phyloP scores from a whole-genome alignment of 169 alveolate genomes.

The Plasmodium adleri region DNA sequence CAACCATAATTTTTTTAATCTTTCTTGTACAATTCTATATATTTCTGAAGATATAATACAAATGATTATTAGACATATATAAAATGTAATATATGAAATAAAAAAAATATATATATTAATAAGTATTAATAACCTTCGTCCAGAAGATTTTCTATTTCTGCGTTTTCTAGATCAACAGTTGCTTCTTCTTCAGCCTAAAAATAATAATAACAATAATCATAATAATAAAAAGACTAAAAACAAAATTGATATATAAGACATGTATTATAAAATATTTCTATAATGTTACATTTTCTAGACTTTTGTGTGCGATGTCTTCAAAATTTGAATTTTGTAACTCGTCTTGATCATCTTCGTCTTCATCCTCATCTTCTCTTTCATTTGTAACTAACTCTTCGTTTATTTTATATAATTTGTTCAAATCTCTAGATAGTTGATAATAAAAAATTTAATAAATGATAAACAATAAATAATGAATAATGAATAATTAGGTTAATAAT shows the following conservation, averaged over 20 bases:
- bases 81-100: not conserved
- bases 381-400: slow-evolving; percentile 58
- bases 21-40: slow-evolving; percentile 58
- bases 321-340: slow-evolving; percentile 30
- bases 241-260: not conserved
- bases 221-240: too few species aligned
- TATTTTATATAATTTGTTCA: slow-evolving; percentile 37
- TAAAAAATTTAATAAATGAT: not conserved
- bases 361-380: slow-evolving; percentile 68
- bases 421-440: slow-evolving; percentile 24
- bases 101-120: not conserved
- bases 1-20: slow-evolving; percentile 67
- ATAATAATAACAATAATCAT: not conserved
- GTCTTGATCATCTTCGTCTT: slow-evolving; percentile 54
- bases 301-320: slow-evolving; percentile 54
- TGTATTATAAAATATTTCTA: not conserved
- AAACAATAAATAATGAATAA: not conserved
- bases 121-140: slow-evolving; percentile 44
- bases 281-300: slow-evolving; percentile 22
- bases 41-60: slow-evolving; percentile 40
- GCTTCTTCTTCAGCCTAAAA: slow-evolving; percentile 68
- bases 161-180: slow-evolving; percentile 69
- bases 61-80: not conserved
- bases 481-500: not conserved
- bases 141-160: slow-evolving; percentile 60